Evolutionary conservation across 129 eudicot species (phyloP).

Genomic region (Erigeron canadensis): DNA sequence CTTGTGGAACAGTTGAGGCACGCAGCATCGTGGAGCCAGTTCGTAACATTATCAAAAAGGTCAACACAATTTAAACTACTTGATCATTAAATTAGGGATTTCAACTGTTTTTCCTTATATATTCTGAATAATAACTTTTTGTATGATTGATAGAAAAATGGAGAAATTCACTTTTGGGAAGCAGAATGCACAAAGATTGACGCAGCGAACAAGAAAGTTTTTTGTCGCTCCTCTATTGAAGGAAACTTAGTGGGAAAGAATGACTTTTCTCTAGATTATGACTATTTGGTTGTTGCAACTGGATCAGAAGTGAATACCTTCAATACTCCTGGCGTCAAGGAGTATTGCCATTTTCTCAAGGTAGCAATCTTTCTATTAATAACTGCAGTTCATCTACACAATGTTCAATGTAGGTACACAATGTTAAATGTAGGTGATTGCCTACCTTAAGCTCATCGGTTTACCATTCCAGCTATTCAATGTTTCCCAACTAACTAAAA

Average conservation of each 20-base stretch:
- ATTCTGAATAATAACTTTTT: neutral
- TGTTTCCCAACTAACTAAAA: neutral
- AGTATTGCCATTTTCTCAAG: conserved; percentile 87
- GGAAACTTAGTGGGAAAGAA: conserved; percentile 48
- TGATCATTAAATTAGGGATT: neutral
- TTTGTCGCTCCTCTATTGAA: conserved; percentile 55
- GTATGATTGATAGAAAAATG: conserved; percentile 49
- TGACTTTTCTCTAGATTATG: conserved; percentile 74
- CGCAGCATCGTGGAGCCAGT: conserved; percentile 93
- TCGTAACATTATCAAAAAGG: conserved; percentile 80
- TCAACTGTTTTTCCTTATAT: conserved; percentile 10
- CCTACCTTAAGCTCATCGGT: neutral
- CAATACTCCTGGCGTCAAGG: conserved; percentile 85
- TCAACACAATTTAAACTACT: conserved; percentile 13
- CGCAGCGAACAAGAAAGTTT: conserved; percentile 55
- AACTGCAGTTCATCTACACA: neutral
- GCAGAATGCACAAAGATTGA: conserved; percentile 86
- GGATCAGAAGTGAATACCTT: conserved; percentile 90
- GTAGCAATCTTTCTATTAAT: conserved; percentile 35
- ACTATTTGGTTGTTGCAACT: conserved; percentile 70
- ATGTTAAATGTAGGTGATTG: too few relatives aligned
- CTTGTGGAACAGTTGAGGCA: conserved; percentile 94
- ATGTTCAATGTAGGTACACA: too few relatives aligned
- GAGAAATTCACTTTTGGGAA: conserved; percentile 75
- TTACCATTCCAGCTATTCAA: conserved; percentile 1